Base-by-base conservation (phyloP, 345 rosid genomes). In the Anastatica hierochuntica region DNA sequence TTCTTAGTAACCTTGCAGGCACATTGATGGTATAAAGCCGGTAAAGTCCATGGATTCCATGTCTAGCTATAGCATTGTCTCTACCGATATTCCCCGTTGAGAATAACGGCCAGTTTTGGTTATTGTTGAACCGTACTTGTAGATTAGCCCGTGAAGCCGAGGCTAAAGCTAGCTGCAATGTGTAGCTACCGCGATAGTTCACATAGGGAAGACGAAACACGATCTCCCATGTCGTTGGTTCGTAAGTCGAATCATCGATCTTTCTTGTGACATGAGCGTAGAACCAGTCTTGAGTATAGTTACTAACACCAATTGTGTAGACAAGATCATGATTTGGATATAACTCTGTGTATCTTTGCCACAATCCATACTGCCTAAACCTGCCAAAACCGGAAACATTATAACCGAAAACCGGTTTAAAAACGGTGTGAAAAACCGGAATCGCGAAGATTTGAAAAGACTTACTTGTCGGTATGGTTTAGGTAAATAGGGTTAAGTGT, bases 291-390 rank as follows among this genome's bases (percentile, higher is more conserved):
- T 33, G 58, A 10, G 18, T 41, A 49, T 74, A 69, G 60, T 88
- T 59, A 27, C 78, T 76, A 4, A 21, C 36, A 14, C 86, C 88
- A 39, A 84, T 21, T 1, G 55, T 73, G 72, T 75, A 92, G 33
- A 70, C 56, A 0, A 84, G 88, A 63, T 92, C 95, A 0, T 19
- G 51, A 0, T 48, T 17, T 7, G 66, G 90, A 49, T 84, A 81
- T 7, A 87, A 21, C 58, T 87, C 84, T 8, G 81, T 37, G 57
- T 83, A n/a, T n/a, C n/a, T n/a, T n/a, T n/a, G n/a, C n/a, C n/a
- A n/a, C n/a, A n/a, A n/a, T n/a, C n/a, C n/a, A 87, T 87, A 84
- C 53, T 88, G 96, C 50, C 94, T 79, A 62, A 68, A 88, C 65
- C 90, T 80, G 77, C 17, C 11, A 10, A 43, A 36, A 50, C 46